A percentile compares a stretch with the other conserved stretches of the same genome.
Evolutionary conservation across 495 filamentous ascomycete species (phyloP).

Genomic region (Aspergillus bertholletiae): DNA sequence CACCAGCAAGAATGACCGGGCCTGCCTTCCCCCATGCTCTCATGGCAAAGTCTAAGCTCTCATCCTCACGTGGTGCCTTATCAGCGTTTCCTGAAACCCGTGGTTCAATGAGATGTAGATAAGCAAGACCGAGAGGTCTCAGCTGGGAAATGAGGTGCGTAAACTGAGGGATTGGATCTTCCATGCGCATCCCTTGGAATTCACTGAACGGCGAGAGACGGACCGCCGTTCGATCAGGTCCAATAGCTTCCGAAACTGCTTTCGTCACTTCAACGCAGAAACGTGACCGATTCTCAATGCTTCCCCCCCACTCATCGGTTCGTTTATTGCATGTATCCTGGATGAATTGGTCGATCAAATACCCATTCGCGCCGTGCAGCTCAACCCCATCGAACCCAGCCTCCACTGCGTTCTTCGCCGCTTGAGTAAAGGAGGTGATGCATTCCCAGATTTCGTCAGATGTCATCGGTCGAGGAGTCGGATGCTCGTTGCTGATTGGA

Average conservation of each 20-base stretch:
- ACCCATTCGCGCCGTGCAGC: conserved; percentile 71
- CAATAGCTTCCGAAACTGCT: conserved; percentile 56
- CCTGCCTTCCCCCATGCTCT: conserved; percentile 31
- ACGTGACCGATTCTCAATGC: conserved; percentile 59
- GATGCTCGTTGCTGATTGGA: conserved; percentile 4
- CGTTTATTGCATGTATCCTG: conserved; percentile 59
- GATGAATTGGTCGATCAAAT: conserved; percentile 70
- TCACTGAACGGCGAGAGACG: conserved; percentile 56
- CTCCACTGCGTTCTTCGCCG: conserved; percentile 56
- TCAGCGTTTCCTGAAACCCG: conserved; percentile 34
- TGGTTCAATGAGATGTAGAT: conserved; percentile 60
- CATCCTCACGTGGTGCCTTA: conserved; percentile 33
- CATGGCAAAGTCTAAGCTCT: conserved; percentile 26
- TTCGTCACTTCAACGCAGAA: conserved; percentile 58
- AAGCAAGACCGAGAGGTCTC: conserved; percentile 51
- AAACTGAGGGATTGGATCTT: conserved; percentile 52
- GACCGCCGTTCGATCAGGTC: conserved; percentile 52
- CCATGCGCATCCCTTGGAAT: conserved; percentile 65
- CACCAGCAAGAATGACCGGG: conserved; percentile 56
- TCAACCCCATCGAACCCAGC: conserved; percentile 81
- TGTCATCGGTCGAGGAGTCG: conserved; percentile 46
- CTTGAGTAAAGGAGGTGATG: conserved; percentile 51
- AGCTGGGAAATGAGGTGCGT: conserved; percentile 46
- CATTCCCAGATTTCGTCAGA: conserved; percentile 51
- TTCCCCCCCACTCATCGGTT: conserved; percentile 64